Conservation (phyloP, 106 monocot genomes). For the Acanthochlamys bracteata region DNA sequence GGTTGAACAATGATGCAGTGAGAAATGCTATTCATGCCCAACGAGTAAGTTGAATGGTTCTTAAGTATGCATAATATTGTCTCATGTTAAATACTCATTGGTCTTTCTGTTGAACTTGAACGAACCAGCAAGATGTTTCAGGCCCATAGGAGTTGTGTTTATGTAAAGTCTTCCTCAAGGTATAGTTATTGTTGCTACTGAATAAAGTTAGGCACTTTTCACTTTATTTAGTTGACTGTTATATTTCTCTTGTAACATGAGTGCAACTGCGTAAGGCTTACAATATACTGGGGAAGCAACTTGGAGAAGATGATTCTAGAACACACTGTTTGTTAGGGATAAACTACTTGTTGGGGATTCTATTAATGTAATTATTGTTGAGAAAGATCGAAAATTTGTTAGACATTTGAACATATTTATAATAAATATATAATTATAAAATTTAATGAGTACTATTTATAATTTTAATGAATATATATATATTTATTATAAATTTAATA, state of each 20-base stretch:
- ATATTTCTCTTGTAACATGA: slow-evolving; percentile 56
- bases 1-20: slow-evolving; percentile 75
- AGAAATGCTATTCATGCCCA: slow-evolving; percentile 85
- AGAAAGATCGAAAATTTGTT: too few species aligned
- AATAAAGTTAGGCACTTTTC: slow-evolving; percentile 76
- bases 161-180: slow-evolving; percentile 27
- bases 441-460: too few species aligned
- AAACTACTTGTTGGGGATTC: too few species aligned
- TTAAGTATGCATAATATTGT: not conserved
- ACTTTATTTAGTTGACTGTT: not conserved
- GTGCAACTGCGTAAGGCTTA: slow-evolving; percentile 52
- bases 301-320: slow-evolving; percentile 87
- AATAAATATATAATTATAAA: too few species aligned
- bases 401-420: too few species aligned
- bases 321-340: slow-evolving; percentile 34
- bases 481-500: too few species aligned
- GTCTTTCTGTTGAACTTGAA: not conserved
- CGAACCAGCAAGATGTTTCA: not conserved
- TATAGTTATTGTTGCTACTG: slow-evolving; percentile 84
- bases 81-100: slow-evolving; percentile 1
- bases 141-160: slow-evolving; percentile 61
- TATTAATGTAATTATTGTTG: too few species aligned
- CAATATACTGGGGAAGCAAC: slow-evolving; percentile 90
- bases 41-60: slow-evolving; percentile 27
- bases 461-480: too few species aligned